Evolutionary conservation across 208 protist genomes (phyloP).

Genomic region (Angomonas deanei): DNA sequence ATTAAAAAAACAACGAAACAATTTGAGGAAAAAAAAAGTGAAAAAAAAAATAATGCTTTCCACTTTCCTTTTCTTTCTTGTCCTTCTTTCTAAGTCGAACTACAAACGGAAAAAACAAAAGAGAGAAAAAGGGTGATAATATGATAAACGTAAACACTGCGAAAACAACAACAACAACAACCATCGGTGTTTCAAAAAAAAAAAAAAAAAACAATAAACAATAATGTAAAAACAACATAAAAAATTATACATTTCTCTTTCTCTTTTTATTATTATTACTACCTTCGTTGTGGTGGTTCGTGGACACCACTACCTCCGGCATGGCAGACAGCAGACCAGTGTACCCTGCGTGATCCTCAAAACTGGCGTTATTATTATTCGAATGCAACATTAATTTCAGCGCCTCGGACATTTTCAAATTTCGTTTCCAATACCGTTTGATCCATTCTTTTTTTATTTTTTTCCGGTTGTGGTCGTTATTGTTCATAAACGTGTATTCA

Average conservation of each 20-base stretch:
- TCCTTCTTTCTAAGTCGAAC: not conserved
- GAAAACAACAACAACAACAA: too few relatives aligned
- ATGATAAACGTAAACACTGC: too few relatives aligned
- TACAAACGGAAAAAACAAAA: not conserved
- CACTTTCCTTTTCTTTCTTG: not conserved
- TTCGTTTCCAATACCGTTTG: not conserved
- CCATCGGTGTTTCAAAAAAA: too few relatives aligned
- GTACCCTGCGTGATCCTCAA: not conserved
- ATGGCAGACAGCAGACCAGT: too few relatives aligned
- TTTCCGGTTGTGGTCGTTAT: too few relatives aligned
- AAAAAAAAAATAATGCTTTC: slow-evolving; percentile 1
- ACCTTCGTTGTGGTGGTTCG: not conserved
- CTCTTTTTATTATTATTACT: not conserved
- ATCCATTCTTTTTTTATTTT: not conserved
- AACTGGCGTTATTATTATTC: not conserved
- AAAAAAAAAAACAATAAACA: slow-evolving; percentile 10
- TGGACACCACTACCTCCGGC: too few relatives aligned
- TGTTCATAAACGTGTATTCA: too few relatives aligned
- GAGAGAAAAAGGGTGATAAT: too few relatives aligned
- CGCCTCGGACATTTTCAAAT: not conserved
- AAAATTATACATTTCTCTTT: not conserved
- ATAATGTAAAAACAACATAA: not conserved
- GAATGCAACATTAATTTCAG: not conserved
- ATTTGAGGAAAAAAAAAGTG: not conserved
- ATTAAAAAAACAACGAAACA: slow-evolving; percentile 4